phyloP scores from a whole-genome alignment of 805 yeast genomes.

The Candida multigemmis region DNA sequence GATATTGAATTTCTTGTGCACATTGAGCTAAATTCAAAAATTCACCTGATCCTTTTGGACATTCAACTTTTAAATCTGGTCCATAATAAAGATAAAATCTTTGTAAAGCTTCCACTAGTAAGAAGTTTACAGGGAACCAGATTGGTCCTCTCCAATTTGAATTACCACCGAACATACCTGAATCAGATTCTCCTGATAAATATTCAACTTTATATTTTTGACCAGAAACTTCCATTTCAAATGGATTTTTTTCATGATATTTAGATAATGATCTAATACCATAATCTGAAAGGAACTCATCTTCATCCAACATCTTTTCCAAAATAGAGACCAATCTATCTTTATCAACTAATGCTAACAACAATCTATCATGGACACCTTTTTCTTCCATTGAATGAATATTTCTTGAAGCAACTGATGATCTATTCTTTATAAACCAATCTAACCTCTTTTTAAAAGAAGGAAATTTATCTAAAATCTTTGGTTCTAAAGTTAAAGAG shows the following conservation, averaged over 20 bases:
- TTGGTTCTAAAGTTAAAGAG: conserved; percentile 80
- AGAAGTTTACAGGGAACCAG: conserved; percentile 90
- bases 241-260: conserved; percentile 78
- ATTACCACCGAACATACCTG: conserved; percentile 93
- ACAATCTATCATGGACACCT: conserved; percentile 76
- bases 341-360: conserved; percentile 71
- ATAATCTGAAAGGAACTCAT: conserved; percentile 73
- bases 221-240: conserved; percentile 76
- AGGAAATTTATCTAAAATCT: conserved; percentile 66
- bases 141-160: conserved; percentile 97
- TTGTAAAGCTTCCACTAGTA: conserved; percentile 79
- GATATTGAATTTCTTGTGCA: conserved; percentile 83
- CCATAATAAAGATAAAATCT: conserved; percentile 86
- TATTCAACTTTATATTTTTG: conserved; percentile 61
- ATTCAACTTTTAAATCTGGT: conserved; percentile 72
- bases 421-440: conserved; percentile 73
- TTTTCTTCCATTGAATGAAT: conserved; percentile 75
- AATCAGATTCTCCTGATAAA: conserved; percentile 82
- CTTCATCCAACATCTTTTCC: conserved; percentile 74
- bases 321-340: conserved; percentile 72
- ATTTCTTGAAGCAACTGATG: conserved; percentile 65
- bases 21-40: conserved; percentile 74
- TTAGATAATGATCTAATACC: conserved; percentile 88
- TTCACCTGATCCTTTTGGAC: conserved; percentile 79
- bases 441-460: conserved; percentile 72